A percentile compares a stretch with the other conserved stretches of the same genome.
Conservation (phyloP, 2,329 filamentous ascomycete species). For the Botrytis galanthina region DNA sequence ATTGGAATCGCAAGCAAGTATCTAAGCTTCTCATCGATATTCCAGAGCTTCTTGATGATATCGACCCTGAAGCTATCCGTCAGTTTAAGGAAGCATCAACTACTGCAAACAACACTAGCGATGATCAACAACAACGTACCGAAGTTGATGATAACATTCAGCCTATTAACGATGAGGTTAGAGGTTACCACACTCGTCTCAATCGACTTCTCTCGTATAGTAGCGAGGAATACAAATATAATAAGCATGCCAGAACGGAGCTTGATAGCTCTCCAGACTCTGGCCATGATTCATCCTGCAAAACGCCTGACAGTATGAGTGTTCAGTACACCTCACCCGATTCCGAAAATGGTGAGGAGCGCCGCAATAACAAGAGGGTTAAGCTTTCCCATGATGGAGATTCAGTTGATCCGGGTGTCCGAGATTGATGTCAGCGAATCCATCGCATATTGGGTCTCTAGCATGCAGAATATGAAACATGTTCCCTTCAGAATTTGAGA, state of each 20-base stretch:
- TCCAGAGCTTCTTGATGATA: background rate
- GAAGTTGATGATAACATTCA: background rate
- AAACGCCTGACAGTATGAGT: background rate
- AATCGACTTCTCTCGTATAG: background rate
- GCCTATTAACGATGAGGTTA: background rate
- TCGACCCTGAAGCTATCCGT: background rate
- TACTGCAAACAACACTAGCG: too few species aligned
- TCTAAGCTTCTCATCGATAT: background rate
- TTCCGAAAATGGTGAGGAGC: background rate
- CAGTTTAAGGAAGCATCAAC: background rate
- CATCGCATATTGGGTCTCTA: too few species aligned
- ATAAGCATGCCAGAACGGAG: background rate
- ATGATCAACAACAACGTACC: background rate
- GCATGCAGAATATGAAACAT: background rate
- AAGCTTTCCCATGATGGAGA: background rate
- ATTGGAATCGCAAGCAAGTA: background rate
- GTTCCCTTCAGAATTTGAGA: accelerated
- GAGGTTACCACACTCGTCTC: background rate
- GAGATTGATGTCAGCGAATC: too few species aligned
- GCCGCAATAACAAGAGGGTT: background rate
- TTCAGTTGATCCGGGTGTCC: too few species aligned
- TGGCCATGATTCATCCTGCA: background rate
- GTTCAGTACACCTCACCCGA: background rate
- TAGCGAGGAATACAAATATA: accelerated
- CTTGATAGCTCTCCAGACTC: background rate